Evolutionary conservation across 2,329 filamentous ascomycete species (phyloP).

Genomic region (Fusarium sp.): DNA sequence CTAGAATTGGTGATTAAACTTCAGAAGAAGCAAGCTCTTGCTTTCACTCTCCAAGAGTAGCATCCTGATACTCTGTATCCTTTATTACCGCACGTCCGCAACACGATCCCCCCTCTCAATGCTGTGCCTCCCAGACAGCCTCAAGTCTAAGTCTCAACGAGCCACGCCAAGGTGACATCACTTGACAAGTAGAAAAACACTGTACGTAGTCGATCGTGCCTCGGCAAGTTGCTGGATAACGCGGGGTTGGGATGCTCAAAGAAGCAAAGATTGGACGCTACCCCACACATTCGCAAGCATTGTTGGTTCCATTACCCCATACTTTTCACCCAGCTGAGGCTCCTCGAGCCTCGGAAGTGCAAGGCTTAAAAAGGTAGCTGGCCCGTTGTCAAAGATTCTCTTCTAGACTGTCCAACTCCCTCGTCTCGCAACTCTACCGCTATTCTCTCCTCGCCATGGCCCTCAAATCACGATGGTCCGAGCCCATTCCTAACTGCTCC

Average conservation of each 20-base stretch:
- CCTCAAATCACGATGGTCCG: constrained; percentile 58
- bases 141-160: background rate
- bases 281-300: constrained; percentile 13
- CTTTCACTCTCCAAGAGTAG: too few species aligned
- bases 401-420: background rate
- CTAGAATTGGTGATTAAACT: too few species aligned
- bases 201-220: constrained; percentile 9
- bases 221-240: constrained; percentile 21
- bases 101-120: background rate
- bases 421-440: background rate
- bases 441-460: constrained; percentile 50
- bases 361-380: constrained; percentile 15
- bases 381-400: background rate
- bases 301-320: constrained; percentile 11
- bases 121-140: background rate
- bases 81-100: background rate
- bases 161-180: background rate
- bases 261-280: constrained; percentile 24
- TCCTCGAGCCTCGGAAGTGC: background rate
- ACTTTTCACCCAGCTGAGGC: constrained; percentile 1
- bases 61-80: too few species aligned
- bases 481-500: constrained; percentile 59
- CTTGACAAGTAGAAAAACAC: background rate
- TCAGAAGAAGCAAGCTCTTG: too few species aligned
- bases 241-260: constrained; percentile 30